phyloP scores from a whole-genome alignment of 2,329 filamentous ascomycete genomes.

The Thelonectria rubi region DNA sequence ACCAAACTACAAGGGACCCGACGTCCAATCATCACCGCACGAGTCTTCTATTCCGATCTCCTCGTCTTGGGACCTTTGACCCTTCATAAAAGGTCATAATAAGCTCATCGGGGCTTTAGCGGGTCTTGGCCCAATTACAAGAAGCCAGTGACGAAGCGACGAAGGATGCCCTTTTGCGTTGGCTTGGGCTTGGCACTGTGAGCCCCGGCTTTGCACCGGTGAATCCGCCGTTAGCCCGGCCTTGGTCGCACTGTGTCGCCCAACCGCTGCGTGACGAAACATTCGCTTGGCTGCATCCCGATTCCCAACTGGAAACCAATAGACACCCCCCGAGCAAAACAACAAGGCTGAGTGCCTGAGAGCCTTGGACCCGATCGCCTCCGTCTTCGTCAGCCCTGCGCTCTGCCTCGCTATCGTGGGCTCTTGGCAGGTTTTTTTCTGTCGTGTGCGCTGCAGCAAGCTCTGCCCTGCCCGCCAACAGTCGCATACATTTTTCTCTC shows the following conservation, averaged over 20 bases:
- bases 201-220: no score
- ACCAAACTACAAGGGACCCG: no score
- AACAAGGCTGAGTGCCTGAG: constrained; percentile 14
- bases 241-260: background rate
- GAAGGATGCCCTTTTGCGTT: constrained; percentile 16
- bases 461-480: constrained; percentile 11
- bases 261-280: no score
- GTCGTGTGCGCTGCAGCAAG: background rate
- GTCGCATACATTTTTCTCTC: constrained; percentile 15
- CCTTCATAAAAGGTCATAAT: constrained; percentile 4
- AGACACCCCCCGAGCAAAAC: background rate
- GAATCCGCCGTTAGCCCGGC: background rate
- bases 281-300: no score
- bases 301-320: background rate
- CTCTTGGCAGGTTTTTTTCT: constrained; percentile 10
- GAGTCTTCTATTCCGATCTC: background rate
- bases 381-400: constrained; percentile 9
- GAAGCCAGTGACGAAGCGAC: constrained; percentile 3
- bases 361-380: background rate
- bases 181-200: background rate
- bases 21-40: background rate
- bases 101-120: constrained; percentile 11
- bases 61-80: background rate
- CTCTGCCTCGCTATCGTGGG: constrained; percentile 7
- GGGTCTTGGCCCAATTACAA: constrained; percentile 10